A percentile compares a stretch with the other conserved stretches of the same genome.
Evolutionary conservation across 306 rosid species (phyloP).

Genomic region (Prunus mume): DNA sequence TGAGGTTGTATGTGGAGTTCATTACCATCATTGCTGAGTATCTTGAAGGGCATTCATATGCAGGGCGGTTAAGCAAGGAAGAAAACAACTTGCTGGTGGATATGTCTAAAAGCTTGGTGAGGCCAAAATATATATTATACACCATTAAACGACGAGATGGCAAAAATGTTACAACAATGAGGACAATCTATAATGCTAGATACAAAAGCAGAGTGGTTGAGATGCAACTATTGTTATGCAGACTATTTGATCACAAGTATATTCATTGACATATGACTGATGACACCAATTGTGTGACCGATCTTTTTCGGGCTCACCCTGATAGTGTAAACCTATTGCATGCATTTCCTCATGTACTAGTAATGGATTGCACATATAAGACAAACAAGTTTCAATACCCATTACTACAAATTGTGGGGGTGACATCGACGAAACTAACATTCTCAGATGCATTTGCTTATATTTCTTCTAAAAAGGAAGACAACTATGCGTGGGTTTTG

Average conservation of each 20-base stretch:
- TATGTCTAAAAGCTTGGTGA: background rate
- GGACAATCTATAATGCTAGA: background rate
- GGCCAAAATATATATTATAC: background rate
- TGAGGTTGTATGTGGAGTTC: background rate
- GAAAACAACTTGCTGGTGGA: background rate
- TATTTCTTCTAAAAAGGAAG: background rate
- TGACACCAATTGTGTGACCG: background rate
- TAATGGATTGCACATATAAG: background rate
- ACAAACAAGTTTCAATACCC: background rate
- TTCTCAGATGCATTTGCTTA: background rate
- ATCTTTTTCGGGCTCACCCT: constrained; percentile 1
- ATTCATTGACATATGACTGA: background rate
- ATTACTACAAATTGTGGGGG: background rate
- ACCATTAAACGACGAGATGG: background rate
- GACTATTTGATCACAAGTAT: background rate
- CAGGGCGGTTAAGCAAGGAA: background rate
- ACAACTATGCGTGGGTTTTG: background rate
- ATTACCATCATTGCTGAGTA: background rate
- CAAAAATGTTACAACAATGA: background rate
- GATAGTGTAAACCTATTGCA: background rate
- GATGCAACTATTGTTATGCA: background rate
- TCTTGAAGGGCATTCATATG: background rate
- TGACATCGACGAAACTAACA: background rate
- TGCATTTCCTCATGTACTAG: background rate
- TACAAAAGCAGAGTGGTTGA: background rate